Evolutionary conservation across 2,329 filamentous ascomycete genomes (phyloP).

Genomic region (Monilinia fructigena): DNA sequence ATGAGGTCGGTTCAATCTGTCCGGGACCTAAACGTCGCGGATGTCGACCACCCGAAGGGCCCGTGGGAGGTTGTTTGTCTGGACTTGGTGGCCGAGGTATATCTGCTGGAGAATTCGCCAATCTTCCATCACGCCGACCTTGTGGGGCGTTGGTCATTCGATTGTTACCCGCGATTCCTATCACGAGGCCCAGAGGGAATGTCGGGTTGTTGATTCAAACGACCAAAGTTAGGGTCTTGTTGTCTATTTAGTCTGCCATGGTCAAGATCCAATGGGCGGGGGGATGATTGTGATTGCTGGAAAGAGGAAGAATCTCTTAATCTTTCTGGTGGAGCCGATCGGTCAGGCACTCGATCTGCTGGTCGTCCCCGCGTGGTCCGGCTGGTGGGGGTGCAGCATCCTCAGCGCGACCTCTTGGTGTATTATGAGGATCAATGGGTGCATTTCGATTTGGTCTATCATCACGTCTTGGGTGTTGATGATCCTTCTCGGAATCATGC

Average conservation of each 20-base stretch:
- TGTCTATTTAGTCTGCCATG: conserved; percentile 47
- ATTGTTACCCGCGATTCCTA: conserved; percentile 45
- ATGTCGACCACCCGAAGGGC: conserved; percentile 38
- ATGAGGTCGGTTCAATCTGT: conserved; percentile 32
- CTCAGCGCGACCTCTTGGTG: conserved; percentile 32
- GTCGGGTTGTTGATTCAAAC: conserved; percentile 53
- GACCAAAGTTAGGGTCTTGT: conserved; percentile 62
- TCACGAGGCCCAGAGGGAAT: conserved; percentile 57
- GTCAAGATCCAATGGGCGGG: conserved; percentile 48
- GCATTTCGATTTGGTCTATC: conserved; percentile 33
- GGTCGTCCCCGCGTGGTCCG: conserved; percentile 43
- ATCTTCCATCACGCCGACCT: conserved; percentile 32
- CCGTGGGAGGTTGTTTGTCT: conserved; percentile 40
- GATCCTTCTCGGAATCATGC: conserved; percentile 44
- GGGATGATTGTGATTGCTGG: conserved; percentile 40
- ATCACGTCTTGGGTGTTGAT: conserved; percentile 36
- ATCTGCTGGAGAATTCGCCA: conserved; percentile 26
- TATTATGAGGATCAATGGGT: conserved; percentile 28
- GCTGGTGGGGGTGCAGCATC: conserved; percentile 37
- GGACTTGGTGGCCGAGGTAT: conserved; percentile 37
- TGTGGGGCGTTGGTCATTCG: conserved; percentile 29
- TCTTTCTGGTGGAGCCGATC: conserved; percentile 43
- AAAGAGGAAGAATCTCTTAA: conserved; percentile 40
- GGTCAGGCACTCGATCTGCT: conserved; percentile 48
- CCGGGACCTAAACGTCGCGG: conserved; percentile 33